These are phyloP conservation scores for Histomonas meleagridis DNA, from an alignment of 208 protist genomes.

Conservation along the genomic window DNA sequence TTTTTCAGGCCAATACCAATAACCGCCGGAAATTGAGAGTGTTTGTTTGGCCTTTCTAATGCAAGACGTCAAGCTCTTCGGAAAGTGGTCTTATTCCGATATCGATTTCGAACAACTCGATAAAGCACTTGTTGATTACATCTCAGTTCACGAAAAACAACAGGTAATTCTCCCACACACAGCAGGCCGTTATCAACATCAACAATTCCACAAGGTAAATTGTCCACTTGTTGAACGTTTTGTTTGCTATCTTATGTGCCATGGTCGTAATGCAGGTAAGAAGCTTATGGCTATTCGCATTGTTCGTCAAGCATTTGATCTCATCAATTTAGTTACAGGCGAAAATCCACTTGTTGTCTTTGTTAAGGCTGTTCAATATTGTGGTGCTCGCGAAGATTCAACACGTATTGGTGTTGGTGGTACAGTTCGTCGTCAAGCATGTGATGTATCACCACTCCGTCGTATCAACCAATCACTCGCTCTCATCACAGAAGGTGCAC, in stretches of 20 bases:
- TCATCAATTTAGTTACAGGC: slow-evolving; percentile 95
- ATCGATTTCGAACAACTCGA: slow-evolving; percentile 53
- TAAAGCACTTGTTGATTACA: slow-evolving; percentile 77
- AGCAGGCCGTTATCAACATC: slow-evolving; percentile 82
- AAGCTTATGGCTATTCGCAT: slow-evolving; percentile 96
- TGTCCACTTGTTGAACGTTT: slow-evolving; percentile 78
- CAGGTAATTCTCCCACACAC: slow-evolving; percentile 88
- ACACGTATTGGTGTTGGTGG: slow-evolving; percentile 96
- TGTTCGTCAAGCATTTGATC: slow-evolving; percentile 93
- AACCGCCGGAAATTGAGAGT: too few species aligned
- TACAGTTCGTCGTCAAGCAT: slow-evolving; percentile 95
- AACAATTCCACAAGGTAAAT: slow-evolving; percentile 95
- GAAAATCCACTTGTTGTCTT: slow-evolving; percentile 83
- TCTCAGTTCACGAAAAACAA: slow-evolving; percentile 71
- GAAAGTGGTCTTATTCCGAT: slow-evolving; percentile 59
- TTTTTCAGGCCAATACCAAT: too few species aligned
- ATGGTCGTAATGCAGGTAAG: slow-evolving; percentile 95
- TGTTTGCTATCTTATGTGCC: slow-evolving; percentile 45
- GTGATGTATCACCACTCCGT: slow-evolving; percentile 98
- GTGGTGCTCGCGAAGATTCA: slow-evolving; percentile 96
- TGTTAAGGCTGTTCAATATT: slow-evolving; percentile 90
- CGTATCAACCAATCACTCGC: slow-evolving; percentile 76
- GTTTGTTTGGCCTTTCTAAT: slow-evolving; percentile 36
- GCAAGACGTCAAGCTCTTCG: slow-evolving; percentile 61
- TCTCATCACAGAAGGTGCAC: slow-evolving; percentile 80